phyloP scores from a whole-genome alignment of 1,284 basidiomycete genomes.

The Sanguinoderma infundibulare region DNA sequence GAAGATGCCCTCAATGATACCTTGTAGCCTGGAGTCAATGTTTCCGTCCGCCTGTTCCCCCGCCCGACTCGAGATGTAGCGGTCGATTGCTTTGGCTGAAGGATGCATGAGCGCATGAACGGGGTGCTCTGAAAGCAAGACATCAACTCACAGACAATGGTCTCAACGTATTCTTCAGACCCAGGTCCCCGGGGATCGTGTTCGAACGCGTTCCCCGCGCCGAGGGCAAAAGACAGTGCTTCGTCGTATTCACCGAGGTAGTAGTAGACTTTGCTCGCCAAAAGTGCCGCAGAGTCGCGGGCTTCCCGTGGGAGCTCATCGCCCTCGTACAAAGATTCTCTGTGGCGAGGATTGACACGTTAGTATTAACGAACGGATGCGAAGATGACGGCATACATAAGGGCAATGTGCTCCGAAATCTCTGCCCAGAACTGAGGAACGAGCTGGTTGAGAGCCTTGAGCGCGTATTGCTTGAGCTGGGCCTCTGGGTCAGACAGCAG shows the following conservation, averaged over 20 bases:
- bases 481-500: slow-evolving; percentile 88
- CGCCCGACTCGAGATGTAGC: slow-evolving; percentile 73
- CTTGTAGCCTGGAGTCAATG: slow-evolving; percentile 78
- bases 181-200: slow-evolving; percentile 65
- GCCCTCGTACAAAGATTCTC: slow-evolving; percentile 89
- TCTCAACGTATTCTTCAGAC: slow-evolving; percentile 90
- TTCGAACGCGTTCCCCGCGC: slow-evolving; percentile 87
- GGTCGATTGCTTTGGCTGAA: slow-evolving; percentile 91
- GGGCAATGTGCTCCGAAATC: slow-evolving; percentile 91
- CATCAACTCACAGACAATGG: slow-evolving; percentile 84
- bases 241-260: slow-evolving; percentile 94
- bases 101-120: background rate
- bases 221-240: slow-evolving; percentile 90
- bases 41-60: slow-evolving; percentile 56
- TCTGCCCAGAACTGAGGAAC: slow-evolving; percentile 97
- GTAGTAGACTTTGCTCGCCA: slow-evolving; percentile 96
- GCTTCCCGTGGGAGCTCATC: slow-evolving; percentile 73
- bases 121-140: background rate
- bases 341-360: slow-evolving; percentile 39
- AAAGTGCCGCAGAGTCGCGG: slow-evolving; percentile 82
- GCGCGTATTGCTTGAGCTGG: slow-evolving; percentile 88
- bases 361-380: slow-evolving; percentile 16
- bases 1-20: slow-evolving; percentile 89
- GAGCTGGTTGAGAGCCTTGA: slow-evolving; percentile 80
- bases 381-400: slow-evolving; percentile 67